Evolutionary conservation across 176 grass and related monocot species (phyloP), one percentile per base, ranked within the genome.

Genomic region (Eragrostis curvula): DNA sequence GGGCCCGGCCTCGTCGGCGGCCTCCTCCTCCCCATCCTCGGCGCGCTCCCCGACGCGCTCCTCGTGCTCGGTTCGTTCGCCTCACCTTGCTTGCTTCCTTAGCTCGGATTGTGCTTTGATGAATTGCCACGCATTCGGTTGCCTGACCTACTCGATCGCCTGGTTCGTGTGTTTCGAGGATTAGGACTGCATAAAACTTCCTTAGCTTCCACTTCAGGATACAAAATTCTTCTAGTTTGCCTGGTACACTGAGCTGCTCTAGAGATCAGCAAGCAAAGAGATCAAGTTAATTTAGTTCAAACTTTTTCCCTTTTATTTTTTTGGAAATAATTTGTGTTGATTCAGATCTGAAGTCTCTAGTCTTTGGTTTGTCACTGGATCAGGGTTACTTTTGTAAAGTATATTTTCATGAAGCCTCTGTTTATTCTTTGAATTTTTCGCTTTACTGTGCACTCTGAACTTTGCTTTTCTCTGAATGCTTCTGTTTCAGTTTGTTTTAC

Each of bases 1-100:
- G 93, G 96, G 10, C 96, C 96, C 11, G 96, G 96, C 12, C 94
- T 99, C 85, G 75, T 99, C 63, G 96, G 96, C 8, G 96, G 96
- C 10, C 91, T 99, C 59, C 92, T 99, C 68, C 93, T 99, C 55
- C 96, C 96, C 60, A 96, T 99, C 74, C 93, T 99, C 17, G 96
- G 96, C 11, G 96, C 96, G 17, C 86, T 99, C 55, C 96, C 96
- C 50, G 93, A 96, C 70, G 91, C 96, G 7, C 86, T 99, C 40
- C 91, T 99, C 21, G 92, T 99, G 12, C 96, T 99, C 18, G 91
- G 96, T 99, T 66, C 17, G 62, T 42, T 64, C 67, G 5, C 12
- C 17, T 73, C 59, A 8, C 16, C 18, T 66, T 27, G 21, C 41
- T 79, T 52, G 30, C 57, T 42, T 82, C 24, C 39, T 73, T 74